These are phyloP conservation scores for Selaginella tamariscina DNA, from an alignment of 75 land plant genomes.

Conservation along the genomic window DNA sequence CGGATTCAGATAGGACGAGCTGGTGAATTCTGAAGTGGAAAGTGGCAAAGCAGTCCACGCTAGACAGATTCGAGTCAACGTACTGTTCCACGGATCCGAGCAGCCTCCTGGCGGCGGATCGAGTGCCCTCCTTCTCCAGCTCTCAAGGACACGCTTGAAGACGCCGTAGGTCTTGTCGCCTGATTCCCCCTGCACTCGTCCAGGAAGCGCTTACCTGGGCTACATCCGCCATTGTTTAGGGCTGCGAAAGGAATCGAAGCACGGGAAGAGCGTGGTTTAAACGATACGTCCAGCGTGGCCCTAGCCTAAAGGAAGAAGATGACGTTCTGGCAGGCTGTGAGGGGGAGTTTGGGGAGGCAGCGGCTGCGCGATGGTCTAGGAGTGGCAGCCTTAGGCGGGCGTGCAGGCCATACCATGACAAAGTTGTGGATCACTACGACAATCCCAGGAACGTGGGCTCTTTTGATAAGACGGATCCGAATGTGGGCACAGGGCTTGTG, in stretches of 20 bases:
- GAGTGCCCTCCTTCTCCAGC: constrained; percentile 42
- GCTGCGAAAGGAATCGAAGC: neutral
- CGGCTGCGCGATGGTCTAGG: neutral
- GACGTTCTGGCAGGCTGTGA: neutral
- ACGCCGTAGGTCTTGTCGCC: constrained; percentile 64
- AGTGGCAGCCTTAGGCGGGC: neutral
- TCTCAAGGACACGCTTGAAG: constrained; percentile 45
- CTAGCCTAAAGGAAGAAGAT: neutral
- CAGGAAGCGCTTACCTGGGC: constrained; percentile 45
- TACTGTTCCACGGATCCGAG: constrained; percentile 41
- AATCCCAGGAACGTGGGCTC: constrained; percentile 87
- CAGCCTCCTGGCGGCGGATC: constrained; percentile 44
- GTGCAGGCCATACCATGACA: constrained; percentile 6
- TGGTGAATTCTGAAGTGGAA: constrained; percentile 67
- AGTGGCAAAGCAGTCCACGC: constrained; percentile 33
- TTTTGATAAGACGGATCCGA: constrained; percentile 75
- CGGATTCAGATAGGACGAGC: constrained; percentile 42
- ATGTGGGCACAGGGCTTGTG: constrained; percentile 78
- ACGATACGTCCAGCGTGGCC: neutral
- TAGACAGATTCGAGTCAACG: constrained; percentile 22
- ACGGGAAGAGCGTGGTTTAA: neutral
- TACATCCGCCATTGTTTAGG: constrained; percentile 16
- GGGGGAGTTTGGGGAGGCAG: no score
- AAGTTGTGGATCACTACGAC: constrained; percentile 86
- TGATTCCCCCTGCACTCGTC: constrained; percentile 45